phyloP scores from a whole-genome alignment of 1,284 basidiomycete species.

The Trichosporon ovoides region DNA sequence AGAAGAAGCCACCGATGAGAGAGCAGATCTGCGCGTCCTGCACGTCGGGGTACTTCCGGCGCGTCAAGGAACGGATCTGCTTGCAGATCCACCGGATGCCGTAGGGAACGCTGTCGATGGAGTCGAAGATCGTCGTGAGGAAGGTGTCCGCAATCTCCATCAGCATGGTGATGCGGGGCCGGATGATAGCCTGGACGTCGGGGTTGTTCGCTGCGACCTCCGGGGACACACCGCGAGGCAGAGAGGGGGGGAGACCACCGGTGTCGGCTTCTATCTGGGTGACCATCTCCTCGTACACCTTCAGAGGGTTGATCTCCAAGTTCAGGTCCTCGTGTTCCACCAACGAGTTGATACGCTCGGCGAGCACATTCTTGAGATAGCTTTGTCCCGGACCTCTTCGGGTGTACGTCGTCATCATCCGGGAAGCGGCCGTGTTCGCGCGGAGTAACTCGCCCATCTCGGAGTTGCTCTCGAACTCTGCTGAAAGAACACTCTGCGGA shows the following conservation, averaged over 20 bases:
- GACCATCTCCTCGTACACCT: constrained; percentile 98
- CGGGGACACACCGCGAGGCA: constrained; percentile 85
- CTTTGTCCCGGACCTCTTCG: constrained; percentile 95
- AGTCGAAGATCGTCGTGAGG: constrained; percentile 94
- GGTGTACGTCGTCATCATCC: constrained; percentile 99
- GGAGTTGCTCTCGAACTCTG: constrained; percentile 96
- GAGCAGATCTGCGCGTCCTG: constrained; percentile 97
- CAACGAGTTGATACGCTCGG: constrained; percentile 94
- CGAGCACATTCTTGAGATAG: constrained; percentile 92
- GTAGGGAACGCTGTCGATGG: constrained; percentile 94
- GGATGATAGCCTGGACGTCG: constrained; percentile 96
- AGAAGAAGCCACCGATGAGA: constrained; percentile 98
- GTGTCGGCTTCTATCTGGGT: constrained; percentile 97
- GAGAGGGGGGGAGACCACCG: constrained; percentile 77
- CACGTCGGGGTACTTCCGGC: constrained; percentile 97
- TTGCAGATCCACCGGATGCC: constrained; percentile 99
- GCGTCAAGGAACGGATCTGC: constrained; percentile 89
- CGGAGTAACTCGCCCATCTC: constrained; percentile 96
- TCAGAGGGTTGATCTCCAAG: constrained; percentile 96
- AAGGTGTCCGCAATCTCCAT: constrained; percentile 99
- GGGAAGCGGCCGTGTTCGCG: constrained; percentile 96
- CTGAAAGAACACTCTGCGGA: constrained; percentile 83
- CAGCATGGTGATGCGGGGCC: constrained; percentile 90
- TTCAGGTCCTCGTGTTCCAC: constrained; percentile 98
- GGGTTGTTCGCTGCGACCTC: constrained; percentile 88